These are phyloP conservation scores for Trametes gibbosa DNA, from an alignment of 768 basidiomycete genomes.

Conservation along the genomic window DNA sequence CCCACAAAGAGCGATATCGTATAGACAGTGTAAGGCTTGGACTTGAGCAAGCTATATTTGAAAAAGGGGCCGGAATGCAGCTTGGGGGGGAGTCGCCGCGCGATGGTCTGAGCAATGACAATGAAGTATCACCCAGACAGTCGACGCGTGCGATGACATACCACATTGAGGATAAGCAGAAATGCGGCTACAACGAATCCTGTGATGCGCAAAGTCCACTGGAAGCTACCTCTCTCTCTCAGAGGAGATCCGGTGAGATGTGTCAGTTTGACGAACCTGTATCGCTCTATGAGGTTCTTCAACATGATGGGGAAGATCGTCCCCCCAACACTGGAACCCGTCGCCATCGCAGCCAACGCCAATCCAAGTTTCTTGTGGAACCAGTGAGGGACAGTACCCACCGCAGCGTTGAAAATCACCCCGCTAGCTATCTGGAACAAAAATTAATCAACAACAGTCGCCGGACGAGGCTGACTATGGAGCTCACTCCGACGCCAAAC, in stretches of 20 bases:
- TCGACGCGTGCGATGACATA: not conserved
- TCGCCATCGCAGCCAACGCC: slow-evolving; percentile 59
- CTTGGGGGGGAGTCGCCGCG: slow-evolving; percentile 45
- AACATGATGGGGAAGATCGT: slow-evolving; percentile 62
- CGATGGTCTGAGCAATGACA: not conserved
- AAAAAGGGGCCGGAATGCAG: slow-evolving; percentile 57
- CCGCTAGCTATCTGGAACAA: slow-evolving; percentile 37
- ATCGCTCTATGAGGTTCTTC: slow-evolving; percentile 48
- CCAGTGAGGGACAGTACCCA: slow-evolving; percentile 68
- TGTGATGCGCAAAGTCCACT: slow-evolving; percentile 13
- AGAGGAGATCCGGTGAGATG: not conserved
- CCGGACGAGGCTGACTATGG: too few species aligned
- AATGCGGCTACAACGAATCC: slow-evolving; percentile 5
- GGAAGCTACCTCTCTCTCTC: not conserved
- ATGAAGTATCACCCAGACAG: not conserved
- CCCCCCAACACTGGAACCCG: slow-evolving; percentile 69
- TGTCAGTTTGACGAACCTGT: slow-evolving; percentile 45
- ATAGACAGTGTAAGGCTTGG: slow-evolving; percentile 52
- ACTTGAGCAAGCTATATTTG: slow-evolving; percentile 55
- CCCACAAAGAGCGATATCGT: slow-evolving; percentile 50
- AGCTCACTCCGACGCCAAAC: slow-evolving; percentile 57
- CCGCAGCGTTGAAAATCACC: slow-evolving; percentile 58
- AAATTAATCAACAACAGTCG: not conserved
- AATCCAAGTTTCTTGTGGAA: slow-evolving; percentile 56
- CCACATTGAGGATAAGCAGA: slow-evolving; percentile 7